Conservation (phyloP, 192 early-diverging fungal genomes). For the Gryganskiella cystojenkinii region DNA sequence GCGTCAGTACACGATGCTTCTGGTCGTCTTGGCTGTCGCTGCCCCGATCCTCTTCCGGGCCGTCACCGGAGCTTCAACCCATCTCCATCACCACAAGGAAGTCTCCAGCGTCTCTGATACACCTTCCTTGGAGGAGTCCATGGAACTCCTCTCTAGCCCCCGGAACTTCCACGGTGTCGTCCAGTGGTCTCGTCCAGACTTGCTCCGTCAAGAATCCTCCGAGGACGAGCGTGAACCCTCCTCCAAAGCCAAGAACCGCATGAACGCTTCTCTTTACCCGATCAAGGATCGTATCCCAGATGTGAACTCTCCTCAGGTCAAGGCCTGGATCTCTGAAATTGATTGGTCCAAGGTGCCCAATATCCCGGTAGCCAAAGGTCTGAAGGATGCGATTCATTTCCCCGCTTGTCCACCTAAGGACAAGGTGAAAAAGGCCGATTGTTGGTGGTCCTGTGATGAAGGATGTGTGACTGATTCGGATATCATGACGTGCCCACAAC, state of each 20-base stretch:
- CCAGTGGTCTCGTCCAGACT: background rate
- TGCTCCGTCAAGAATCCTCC: background rate
- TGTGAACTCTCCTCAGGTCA: slow-evolving; percentile 46
- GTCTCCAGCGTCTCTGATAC: too few relatives aligned
- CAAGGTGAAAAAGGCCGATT: slow-evolving; percentile 10
- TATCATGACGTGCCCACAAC: slow-evolving; percentile 52
- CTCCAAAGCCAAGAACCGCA: slow-evolving; percentile 1
- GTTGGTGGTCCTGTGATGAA: slow-evolving; percentile 60
- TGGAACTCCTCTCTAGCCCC: slow-evolving; percentile 11
- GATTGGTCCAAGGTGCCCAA: slow-evolving; percentile 50
- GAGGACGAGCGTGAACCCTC: background rate
- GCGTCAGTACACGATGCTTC: slow-evolving; percentile 4
- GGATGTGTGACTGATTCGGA: slow-evolving; percentile 45
- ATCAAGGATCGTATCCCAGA: slow-evolving; percentile 45
- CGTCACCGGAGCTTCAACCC: background rate
- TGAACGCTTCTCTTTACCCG: slow-evolving; percentile 25
- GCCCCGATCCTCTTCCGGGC: slow-evolving; percentile 2
- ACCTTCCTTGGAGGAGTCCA: background rate
- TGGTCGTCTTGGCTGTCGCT: slow-evolving; percentile 14
- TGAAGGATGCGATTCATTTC: slow-evolving; percentile 27
- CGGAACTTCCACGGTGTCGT: slow-evolving; percentile 34
- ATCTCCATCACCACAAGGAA: background rate
- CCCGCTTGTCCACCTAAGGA: slow-evolving; percentile 40
- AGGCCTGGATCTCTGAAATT: slow-evolving; percentile 38
- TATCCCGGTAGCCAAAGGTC: slow-evolving; percentile 38